Evolutionary conservation across 2,329 filamentous ascomycete species (phyloP), one percentile per base, ranked within the genome.

Genomic region (Claviceps spartinae): DNA sequence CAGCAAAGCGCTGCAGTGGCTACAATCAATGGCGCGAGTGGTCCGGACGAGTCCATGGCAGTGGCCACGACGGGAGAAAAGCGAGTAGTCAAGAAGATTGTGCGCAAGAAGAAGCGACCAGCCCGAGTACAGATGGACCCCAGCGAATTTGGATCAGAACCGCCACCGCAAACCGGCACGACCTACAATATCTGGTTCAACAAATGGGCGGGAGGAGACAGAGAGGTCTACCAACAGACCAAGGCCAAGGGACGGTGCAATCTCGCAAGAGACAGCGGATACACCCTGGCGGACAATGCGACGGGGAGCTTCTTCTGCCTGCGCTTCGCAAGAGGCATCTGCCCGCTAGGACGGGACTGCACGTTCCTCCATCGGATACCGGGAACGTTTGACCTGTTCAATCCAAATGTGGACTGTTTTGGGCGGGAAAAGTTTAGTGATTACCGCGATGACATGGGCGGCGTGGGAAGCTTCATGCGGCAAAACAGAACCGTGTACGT

Each of bases 361-460:
- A 83, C 93, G 57, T 96, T 95, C 63, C 79, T 98, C 5, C 93
- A 98, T 67, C 81, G 93, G 5, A 72, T 97, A 30, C 94, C 93
- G 0, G 83, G 81, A 0, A 78, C 94, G 2, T 88, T 89, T 63
- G 93, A 97, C 66, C 76, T 95, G 13, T 96, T 91, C 70, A 93
- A 91, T 55, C 87, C 86, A 1, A 97, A 96, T 60, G 82, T 95
- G 20, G 93, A 98, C 70, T 95, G 89, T 63, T 98, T 98, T 63
- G 68, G 67, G 2, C 78, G 91, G 54, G 91, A 96, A 74, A 95
- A 95, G 72, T 86, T 88, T 63, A 85, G 80, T 56, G 91, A 95
- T 63, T 97, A 96, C 69, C 76, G 90, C 61, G 91, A 97, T 65
- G 91, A 97, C 66, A 97, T 98, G 93, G 90, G 91, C 50, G 94